A percentile compares a stretch with the other conserved stretches of the same genome.
Conservation (phyloP, 345 rosid genomes). For the Arabidopsis arenosa region DNA sequence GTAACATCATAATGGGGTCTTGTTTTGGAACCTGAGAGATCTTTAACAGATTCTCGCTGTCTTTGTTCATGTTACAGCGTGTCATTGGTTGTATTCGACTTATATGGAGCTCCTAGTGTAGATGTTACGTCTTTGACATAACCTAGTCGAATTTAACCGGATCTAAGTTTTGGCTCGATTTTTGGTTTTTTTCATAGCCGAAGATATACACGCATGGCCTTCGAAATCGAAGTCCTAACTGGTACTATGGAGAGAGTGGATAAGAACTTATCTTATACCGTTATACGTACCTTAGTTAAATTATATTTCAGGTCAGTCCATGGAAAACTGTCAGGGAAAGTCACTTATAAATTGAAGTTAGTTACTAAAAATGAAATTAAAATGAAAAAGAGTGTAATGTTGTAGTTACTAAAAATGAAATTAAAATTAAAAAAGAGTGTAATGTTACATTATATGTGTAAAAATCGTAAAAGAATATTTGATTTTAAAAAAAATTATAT, state of each 20-base stretch:
- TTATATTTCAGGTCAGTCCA: neutral
- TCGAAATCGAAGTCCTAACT: neutral
- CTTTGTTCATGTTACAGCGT: constrained; percentile 30
- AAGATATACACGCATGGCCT: constrained; percentile 26
- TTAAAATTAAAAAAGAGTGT: no score
- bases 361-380: no score
- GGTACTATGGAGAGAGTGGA: neutral
- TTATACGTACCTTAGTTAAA: neutral
- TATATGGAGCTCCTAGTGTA: neutral
- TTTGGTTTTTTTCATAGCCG: neutral
- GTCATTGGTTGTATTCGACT: constrained; percentile 24
- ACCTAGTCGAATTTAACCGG: neutral
- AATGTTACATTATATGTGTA: no score
- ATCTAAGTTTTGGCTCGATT: constrained; percentile 19
- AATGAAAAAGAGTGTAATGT: no score
- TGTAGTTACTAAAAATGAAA: no score
- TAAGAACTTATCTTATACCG: neutral
- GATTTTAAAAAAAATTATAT: no score
- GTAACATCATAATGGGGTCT: constrained; percentile 29
- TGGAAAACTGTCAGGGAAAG: neutral
- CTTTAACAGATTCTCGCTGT: constrained; percentile 37
- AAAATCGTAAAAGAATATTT: no score
- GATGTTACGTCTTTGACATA: constrained; percentile 13
- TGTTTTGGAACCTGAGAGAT: constrained; percentile 36
- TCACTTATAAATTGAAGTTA: no score